Conservation (phyloP, 257 asterid genomes). For the Lithospermum erythrorhizon region DNA sequence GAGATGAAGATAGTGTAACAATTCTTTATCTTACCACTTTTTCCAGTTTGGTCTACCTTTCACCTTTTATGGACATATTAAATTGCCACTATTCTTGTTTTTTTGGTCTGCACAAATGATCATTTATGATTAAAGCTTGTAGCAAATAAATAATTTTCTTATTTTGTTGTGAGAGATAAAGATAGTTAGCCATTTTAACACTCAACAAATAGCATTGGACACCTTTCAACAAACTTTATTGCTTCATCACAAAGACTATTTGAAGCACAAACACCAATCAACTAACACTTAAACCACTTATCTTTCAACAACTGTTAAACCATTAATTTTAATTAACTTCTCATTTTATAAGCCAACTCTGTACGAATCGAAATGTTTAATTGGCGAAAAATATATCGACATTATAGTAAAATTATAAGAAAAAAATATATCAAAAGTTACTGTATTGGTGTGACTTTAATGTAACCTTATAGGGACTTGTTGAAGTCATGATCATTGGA, state of each 20-base stretch:
- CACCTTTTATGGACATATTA: conserved; percentile 7
- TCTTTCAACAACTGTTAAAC: conserved; percentile 29
- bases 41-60: conserved; percentile 3
- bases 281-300: conserved; percentile 26
- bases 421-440: no score
- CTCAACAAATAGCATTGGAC: conserved; percentile 25
- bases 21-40: conserved; percentile 4
- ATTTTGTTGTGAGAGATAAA: conserved; percentile 1
- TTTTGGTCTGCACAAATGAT: not conserved
- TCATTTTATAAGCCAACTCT: conserved; percentile 7
- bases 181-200: conserved; percentile 36
- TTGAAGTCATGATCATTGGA: no score
- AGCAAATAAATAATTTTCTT: not conserved
- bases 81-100: not conserved
- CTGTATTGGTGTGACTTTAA: no score
- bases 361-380: no score
- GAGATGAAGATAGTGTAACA: not conserved
- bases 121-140: conserved; percentile 1
- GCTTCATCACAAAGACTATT: conserved; percentile 49
- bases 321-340: conserved; percentile 12
- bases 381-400: no score
- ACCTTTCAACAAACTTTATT: conserved; percentile 41
- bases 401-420: no score
- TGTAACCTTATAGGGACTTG: no score
- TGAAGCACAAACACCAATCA: conserved; percentile 19